These are phyloP conservation scores for Ceratocystis smalleyi DNA, from an alignment of 2,329 filamentous ascomycete genomes.

Conservation along the genomic window DNA sequence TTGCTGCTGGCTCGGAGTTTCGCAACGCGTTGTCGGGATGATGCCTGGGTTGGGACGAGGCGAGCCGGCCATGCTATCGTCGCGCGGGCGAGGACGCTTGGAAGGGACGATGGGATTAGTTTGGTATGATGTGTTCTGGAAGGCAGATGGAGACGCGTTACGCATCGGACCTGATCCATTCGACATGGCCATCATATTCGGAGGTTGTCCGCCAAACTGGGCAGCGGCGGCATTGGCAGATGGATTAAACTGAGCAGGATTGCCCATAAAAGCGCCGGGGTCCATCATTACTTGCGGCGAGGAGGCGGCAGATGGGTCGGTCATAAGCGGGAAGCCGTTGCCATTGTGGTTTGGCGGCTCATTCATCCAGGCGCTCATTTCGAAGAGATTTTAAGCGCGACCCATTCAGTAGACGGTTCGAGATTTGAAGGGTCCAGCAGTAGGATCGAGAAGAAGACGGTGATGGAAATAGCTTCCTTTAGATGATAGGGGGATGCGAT, in stretches of 20 bases:
- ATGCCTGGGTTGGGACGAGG: conserved; percentile 61
- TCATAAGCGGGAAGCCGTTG: conserved; percentile 51
- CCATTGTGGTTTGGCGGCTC: conserved; percentile 56
- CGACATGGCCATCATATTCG: conserved; percentile 19
- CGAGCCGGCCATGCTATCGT: conserved; percentile 73
- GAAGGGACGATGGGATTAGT: conserved; percentile 78
- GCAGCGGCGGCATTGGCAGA: conserved; percentile 21
- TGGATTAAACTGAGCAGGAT: conserved; percentile 42
- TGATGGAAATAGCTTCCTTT: not conserved
- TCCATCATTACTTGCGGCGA: conserved; percentile 44
- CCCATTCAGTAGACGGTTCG: not conserved
- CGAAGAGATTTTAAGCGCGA: not conserved
- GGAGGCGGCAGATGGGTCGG: conserved; percentile 38
- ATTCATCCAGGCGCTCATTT: conserved; percentile 58
- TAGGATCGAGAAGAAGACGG: not conserved
- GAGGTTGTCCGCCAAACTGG: conserved; percentile 39
- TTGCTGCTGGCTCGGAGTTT: conserved; percentile 65
- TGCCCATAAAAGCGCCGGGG: conserved; percentile 43
- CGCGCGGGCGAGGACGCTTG: conserved; percentile 66
- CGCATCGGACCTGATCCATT: conserved; percentile 48
- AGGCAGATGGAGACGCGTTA: conserved; percentile 59
- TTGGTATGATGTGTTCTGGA: conserved; percentile 63
- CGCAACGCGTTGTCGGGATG: conserved; percentile 70
- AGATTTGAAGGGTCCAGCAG: not conserved
- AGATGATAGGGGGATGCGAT: not conserved